These are phyloP conservation scores for Pseudocercospora musae DNA, from an alignment of 2,329 filamentous ascomycete species.

Conservation along the genomic window DNA sequence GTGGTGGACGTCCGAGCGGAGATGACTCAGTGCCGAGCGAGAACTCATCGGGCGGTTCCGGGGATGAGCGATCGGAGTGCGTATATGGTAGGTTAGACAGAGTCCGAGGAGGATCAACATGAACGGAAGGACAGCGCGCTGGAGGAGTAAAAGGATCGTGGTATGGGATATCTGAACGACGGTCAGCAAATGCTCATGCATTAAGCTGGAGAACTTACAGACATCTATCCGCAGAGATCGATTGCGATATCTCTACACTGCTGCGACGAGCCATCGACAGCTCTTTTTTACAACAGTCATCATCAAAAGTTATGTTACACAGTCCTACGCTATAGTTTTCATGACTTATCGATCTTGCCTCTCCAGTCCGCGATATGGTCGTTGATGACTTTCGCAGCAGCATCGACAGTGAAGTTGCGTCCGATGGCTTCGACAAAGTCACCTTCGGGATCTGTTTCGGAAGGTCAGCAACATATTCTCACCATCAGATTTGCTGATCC, in stretches of 20 bases:
- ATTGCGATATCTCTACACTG: background rate
- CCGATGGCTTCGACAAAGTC: constrained; percentile 98
- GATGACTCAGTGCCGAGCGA: background rate
- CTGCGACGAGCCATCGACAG: background rate
- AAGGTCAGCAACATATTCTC: background rate
- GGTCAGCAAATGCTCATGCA: background rate
- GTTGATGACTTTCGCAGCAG: constrained; percentile 77
- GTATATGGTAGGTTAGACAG: background rate
- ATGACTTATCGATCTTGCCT: constrained; percentile 50
- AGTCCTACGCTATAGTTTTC: background rate
- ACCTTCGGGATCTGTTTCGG: constrained; percentile 73
- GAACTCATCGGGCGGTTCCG: background rate
- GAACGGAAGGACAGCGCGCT: background rate
- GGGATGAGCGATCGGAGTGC: background rate
- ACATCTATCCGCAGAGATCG: background rate
- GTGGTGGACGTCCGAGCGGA: background rate
- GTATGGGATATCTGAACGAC: background rate
- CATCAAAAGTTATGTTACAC: background rate
- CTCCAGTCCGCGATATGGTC: constrained; percentile 81
- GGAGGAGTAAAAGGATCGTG: background rate
- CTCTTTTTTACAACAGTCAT: background rate
- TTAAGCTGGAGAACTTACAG: background rate
- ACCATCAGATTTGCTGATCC: background rate
- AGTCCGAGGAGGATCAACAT: background rate
- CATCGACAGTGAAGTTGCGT: constrained; percentile 85